These are phyloP conservation scores for Suillus subalutaceus DNA, from an alignment of 768 basidiomycete species.

Conservation along the genomic window DNA sequence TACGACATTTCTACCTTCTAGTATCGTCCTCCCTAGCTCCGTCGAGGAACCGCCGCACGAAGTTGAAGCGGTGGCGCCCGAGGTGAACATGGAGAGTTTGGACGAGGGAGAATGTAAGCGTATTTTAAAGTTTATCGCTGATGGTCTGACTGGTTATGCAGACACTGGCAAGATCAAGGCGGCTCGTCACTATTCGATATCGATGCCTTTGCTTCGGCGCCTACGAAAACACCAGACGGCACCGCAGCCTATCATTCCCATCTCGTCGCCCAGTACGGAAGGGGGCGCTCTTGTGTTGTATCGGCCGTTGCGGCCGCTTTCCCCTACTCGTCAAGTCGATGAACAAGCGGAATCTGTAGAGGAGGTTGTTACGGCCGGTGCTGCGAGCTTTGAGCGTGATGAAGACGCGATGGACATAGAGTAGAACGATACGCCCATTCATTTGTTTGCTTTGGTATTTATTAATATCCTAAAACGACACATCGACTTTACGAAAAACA, in stretches of 20 bases:
- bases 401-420: conserved; percentile 63
- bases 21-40: conserved; percentile 35
- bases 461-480: conserved; percentile 20
- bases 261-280: conserved; percentile 14
- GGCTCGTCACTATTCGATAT: conserved; percentile 15
- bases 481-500: conserved; percentile 26
- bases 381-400: conserved; percentile 1
- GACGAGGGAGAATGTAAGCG: conserved; percentile 66
- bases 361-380: conserved; percentile 16
- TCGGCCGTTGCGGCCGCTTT: conserved; percentile 40
- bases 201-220: conserved; percentile 47
- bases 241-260: conserved; percentile 24
- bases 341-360: conserved; percentile 16
- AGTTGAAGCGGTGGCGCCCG: conserved; percentile 37
- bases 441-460: conserved; percentile 13
- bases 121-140: no score
- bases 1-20: conserved; percentile 16
- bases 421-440: conserved; percentile 13
- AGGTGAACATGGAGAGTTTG: conserved; percentile 74
- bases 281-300: conserved; percentile 59
- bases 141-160: neutral
- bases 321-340: conserved; percentile 13
- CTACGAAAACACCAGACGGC: conserved; percentile 38
- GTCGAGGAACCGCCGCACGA: conserved; percentile 44
- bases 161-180: neutral